phyloP scores from a whole-genome alignment of 225 moss, liverwort and hornwort genomes.

The Sphagnum contortum region DNA sequence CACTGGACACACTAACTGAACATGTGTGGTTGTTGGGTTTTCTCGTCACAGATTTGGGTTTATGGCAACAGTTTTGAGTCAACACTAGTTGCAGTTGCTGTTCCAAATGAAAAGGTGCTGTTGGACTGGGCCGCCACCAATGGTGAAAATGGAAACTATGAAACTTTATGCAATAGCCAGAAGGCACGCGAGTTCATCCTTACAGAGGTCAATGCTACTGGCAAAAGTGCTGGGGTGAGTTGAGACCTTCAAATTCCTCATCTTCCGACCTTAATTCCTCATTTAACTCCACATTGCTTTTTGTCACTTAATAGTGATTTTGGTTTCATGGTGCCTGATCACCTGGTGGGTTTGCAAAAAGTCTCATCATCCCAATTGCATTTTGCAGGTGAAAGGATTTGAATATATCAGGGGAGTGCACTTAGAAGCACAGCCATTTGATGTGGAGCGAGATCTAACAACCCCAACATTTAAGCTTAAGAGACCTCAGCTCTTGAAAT shows the following conservation, averaged over 20 bases:
- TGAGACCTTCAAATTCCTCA: not conserved
- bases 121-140: slow-evolving; percentile 51
- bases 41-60: slow-evolving; percentile 59
- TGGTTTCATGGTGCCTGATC: not conserved
- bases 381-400: slow-evolving; percentile 43
- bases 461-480: slow-evolving; percentile 61
- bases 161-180: slow-evolving; percentile 25
- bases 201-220: slow-evolving; percentile 31
- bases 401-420: slow-evolving; percentile 50
- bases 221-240: slow-evolving; percentile 50
- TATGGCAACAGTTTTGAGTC: slow-evolving; percentile 85
- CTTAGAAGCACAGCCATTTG: slow-evolving; percentile 55
- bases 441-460: slow-evolving; percentile 48
- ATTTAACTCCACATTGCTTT: not conserved
- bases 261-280: no score
- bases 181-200: slow-evolving; percentile 32
- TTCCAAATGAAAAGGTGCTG: slow-evolving; percentile 38
- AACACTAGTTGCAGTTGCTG: slow-evolving; percentile 52
- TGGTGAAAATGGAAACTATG: slow-evolving; percentile 35
- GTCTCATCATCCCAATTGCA: not conserved
- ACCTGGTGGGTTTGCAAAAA: not conserved
- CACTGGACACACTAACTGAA: no score
- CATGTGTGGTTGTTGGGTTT: not conserved
- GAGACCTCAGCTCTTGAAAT: slow-evolving; percentile 55
- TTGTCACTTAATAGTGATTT: slow-evolving; percentile 1